Percentiles rank a stretch among this genome's conserved stretches.
phyloP scores from a whole-genome alignment of 2,329 filamentous ascomycete genomes.

The Polytolypa hystricis region DNA sequence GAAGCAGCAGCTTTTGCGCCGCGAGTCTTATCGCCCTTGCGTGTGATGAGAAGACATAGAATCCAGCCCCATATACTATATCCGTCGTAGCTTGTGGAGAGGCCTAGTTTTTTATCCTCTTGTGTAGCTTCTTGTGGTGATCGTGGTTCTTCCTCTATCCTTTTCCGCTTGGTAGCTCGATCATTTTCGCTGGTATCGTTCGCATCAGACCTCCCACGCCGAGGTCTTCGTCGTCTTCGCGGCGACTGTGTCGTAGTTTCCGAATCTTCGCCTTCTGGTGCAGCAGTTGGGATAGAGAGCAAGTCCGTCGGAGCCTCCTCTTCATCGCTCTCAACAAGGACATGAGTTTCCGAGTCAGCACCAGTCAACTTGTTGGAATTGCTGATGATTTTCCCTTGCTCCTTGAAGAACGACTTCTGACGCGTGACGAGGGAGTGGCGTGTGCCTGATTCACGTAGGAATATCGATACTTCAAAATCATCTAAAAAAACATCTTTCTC shows the following conservation, averaged over 20 bases:
- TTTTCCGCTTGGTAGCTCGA: conserved; percentile 22
- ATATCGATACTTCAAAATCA: conserved; percentile 91
- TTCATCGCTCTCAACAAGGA: conserved; percentile 51
- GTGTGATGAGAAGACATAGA: conserved; percentile 78
- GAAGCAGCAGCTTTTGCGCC: conserved; percentile 23
- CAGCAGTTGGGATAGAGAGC: conserved; percentile 45
- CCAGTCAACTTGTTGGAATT: conserved; percentile 54
- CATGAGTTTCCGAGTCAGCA: conserved; percentile 40
- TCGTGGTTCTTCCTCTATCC: conserved; percentile 24
- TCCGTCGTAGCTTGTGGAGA: conserved; percentile 84
- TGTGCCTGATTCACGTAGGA: conserved; percentile 74
- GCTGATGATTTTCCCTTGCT: conserved; percentile 44
- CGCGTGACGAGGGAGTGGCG: conserved; percentile 80
- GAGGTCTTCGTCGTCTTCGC: conserved; percentile 16
- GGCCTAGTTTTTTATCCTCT: conserved; percentile 82
- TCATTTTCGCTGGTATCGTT: conserved; percentile 6
- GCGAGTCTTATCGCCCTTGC: conserved; percentile 44
- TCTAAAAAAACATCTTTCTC: too few relatives aligned
- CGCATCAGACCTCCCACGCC: conserved; percentile 11
- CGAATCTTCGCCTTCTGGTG: conserved; percentile 13
- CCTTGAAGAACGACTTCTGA: conserved; percentile 62
- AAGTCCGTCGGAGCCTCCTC: conserved; percentile 38
- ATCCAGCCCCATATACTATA: conserved; percentile 94
- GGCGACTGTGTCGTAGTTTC: conserved; percentile 7
- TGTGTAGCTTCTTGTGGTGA: conserved; percentile 34